Base-by-base conservation (phyloP, 306 rosid genomes). In the Clitoria ternatea region DNA sequence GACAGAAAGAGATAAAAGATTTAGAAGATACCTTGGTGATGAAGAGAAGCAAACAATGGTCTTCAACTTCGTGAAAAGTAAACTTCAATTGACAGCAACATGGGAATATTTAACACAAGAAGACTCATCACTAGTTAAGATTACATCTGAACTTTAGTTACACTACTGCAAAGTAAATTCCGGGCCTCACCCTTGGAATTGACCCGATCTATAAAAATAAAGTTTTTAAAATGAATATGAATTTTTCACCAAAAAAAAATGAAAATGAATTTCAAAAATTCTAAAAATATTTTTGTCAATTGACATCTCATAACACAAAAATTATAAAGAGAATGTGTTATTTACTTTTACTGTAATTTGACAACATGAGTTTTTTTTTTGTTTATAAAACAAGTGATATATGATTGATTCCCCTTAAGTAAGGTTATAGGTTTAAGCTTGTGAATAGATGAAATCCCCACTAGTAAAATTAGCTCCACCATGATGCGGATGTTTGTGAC, bases 1-100 rank as follows among this genome's bases (percentile, higher is more conserved):
- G 65, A 59, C 13, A 23, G n/a, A 47, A 37, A 50, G 56, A 26
- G 27, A 32, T 63, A 56, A 74, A n/a, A n/a, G n/a, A n/a, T n/a
- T n/a, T n/a, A 27, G 63, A 69, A 75, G 76, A 76, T 83, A 23
- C 78, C 84, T 85, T 83, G 84, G 61, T 35, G 60, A 66, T 74
- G 64, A 74, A 77, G 86, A 18, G 61, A 83, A 81, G 85, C 61
- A 80, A 78, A 43, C 80, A 75, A 49, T 79, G 63, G 1, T 27
- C 54, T 49, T 77, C 11, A 61, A 52, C 22, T 42, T 52, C 24
- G 50, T 50, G 50, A 52, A 42, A 77, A 37, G 69, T 17, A 56
- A 63, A 72, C 74, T 77, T 77, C 43, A 17, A 70, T 62, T 54
- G 44, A 6, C 9, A 26, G 54, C n/a, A 70, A 53, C 12, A 17